Base-by-base conservation (phyloP, 2,329 filamentous ascomycete genomes). In the Fusarium hostae region DNA sequence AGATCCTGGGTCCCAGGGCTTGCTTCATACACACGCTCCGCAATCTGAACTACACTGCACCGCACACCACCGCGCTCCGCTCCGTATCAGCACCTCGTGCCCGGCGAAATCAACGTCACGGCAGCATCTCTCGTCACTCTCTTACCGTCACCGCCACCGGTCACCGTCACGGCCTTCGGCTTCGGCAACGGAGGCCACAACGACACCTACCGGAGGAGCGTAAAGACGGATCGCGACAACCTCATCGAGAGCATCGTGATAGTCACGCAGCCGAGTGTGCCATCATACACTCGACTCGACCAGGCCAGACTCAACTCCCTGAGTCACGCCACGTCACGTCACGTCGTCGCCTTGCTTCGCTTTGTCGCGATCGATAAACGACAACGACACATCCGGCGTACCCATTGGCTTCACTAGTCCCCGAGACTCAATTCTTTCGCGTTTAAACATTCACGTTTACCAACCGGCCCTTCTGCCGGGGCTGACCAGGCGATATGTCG, bases 401-500 rank as follows among this genome's bases (percentile, higher is more conserved):
- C 39, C 57, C 56, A 59, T 51, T 61, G 44, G 28, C 39, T 32
- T 48, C 52, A 35, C 48, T 51, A 24, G 51, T 54, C 52, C 34
- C 26, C 59, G 35, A 59, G 47, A 58, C 63, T 60, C 65, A 45
- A 51, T 50, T 64, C 30, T 55, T 55, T 63, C 60, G 55, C 50
- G 59, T 69, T 52, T 40, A 56, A 65, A 67, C 54, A 51, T 54
- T 68, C 51, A 50, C 64, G 44, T 63, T 60, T 52, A 59, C 48
- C 61, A 66, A 68, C 67, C 71, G 74, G 71, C 71, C 62, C 54
- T 67, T 66, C 59, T 66, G 64, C 71, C 68, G 66, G 69, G 66
- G 64, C 73, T 63, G 66, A 72, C 70, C 60, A 74, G 73, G 64
- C 77, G 79, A 72, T 71, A 86, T 86, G 85, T 86, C 85, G 78